Conservation (phyloP, 2,329 filamentous ascomycete genomes). For the Corynespora cassiicola region DNA sequence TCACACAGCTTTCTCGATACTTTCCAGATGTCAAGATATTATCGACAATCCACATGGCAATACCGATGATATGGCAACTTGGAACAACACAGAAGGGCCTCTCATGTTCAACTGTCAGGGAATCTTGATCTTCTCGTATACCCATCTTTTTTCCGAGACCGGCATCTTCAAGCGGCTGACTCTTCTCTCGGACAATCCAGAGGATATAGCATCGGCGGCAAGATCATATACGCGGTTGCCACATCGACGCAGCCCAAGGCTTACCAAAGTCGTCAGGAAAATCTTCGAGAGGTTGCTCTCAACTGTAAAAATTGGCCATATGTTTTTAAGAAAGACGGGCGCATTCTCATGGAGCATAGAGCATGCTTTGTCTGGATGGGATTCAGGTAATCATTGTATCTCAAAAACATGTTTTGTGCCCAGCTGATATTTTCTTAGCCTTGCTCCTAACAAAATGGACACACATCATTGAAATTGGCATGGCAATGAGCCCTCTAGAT, state of each 20-base stretch:
- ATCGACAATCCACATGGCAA: slow-evolving; percentile 8
- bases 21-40: slow-evolving; percentile 31
- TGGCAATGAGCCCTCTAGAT: slow-evolving; percentile 13
- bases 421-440: slow-evolving; percentile 16
- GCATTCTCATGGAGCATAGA: slow-evolving; percentile 42
- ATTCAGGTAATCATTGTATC: slow-evolving; percentile 23
- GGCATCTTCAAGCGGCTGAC: slow-evolving; percentile 35
- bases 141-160: slow-evolving; percentile 35
- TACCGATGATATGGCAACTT: slow-evolving; percentile 16
- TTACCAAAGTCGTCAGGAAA: slow-evolving; percentile 35
- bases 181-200: slow-evolving; percentile 31
- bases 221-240: slow-evolving; percentile 28
- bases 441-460: slow-evolving; percentile 43
- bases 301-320: slow-evolving; percentile 31
- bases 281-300: slow-evolving; percentile 34
- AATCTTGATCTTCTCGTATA: slow-evolving; percentile 39
- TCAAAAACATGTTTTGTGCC: not conserved
- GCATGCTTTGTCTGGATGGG: slow-evolving; percentile 43
- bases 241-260: slow-evolving; percentile 26
- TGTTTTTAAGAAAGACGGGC: slow-evolving; percentile 39
- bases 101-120: slow-evolving; percentile 44
- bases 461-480: slow-evolving; percentile 32
- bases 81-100: slow-evolving; percentile 31
- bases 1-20: slow-evolving; percentile 28
- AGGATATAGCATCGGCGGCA: slow-evolving; percentile 27